These are phyloP conservation scores for Globisporangium heterothallicum DNA, from an alignment of 352 stramenopile genomes.

Conservation along the genomic window DNA sequence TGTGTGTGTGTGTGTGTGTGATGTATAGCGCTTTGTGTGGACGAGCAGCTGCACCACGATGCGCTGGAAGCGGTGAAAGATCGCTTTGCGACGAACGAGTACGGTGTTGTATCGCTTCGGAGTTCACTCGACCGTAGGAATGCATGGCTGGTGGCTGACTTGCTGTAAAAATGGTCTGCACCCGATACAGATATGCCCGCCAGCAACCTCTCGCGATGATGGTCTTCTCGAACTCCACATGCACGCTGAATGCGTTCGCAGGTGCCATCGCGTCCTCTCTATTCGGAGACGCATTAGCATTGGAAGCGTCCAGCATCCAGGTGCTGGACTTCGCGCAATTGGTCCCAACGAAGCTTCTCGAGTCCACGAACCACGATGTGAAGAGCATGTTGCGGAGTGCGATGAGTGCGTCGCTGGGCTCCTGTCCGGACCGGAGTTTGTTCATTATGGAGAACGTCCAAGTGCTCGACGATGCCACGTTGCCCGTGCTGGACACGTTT, in stretches of 20 bases:
- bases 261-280: constrained; percentile 8
- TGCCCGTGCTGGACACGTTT: constrained; percentile 63
- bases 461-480: constrained; percentile 29
- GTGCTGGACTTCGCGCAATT: constrained; percentile 24
- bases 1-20: background rate
- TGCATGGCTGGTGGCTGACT: background rate
- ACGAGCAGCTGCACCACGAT: constrained; percentile 16
- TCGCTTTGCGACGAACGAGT: constrained; percentile 45
- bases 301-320: constrained; percentile 4
- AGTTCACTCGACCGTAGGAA: background rate
- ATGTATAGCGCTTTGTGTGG: constrained; percentile 22
- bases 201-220: constrained; percentile 44
- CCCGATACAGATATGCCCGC: constrained; percentile 41
- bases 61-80: constrained; percentile 36
- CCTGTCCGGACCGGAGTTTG: constrained; percentile 45
- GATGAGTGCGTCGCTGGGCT: constrained; percentile 24
- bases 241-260: constrained; percentile 7
- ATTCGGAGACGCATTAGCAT: background rate
- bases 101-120: background rate
- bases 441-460: constrained; percentile 53
- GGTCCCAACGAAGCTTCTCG: constrained; percentile 11
- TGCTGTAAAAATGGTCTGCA: too few relatives aligned
- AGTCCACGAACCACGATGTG: constrained; percentile 37
- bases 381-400: constrained; percentile 37
- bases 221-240: constrained; percentile 44